Evolutionary conservation across 1,284 basidiomycete species (phyloP).

Genomic region (Trichosporon ovoides): DNA sequence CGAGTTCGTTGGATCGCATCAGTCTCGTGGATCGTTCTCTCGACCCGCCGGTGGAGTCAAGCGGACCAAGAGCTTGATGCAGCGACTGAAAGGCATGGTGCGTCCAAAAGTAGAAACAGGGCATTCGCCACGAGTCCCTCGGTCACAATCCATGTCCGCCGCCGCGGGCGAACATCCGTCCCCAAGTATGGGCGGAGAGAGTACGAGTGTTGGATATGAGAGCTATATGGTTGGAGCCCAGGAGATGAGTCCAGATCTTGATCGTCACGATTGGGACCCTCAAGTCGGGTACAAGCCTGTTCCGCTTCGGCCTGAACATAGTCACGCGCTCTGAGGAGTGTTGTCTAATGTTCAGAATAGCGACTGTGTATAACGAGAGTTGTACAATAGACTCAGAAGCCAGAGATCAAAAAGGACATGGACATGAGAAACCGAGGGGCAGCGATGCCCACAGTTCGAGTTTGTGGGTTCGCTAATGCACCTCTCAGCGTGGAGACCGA

Average conservation of each 20-base stretch:
- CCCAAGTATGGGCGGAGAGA: neutral
- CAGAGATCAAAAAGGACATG: conserved; percentile 4
- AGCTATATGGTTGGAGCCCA: conserved; percentile 11
- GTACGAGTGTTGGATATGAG: conserved; percentile 6
- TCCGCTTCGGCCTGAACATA: neutral
- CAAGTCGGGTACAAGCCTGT: neutral
- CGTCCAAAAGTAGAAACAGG: conserved; percentile 24
- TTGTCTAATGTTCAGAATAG: neutral
- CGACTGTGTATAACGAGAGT: too few relatives aligned
- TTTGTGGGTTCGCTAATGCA: conserved; percentile 17
- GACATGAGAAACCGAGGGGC: neutral
- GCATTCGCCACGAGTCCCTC: conserved; percentile 11
- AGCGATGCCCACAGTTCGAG: neutral
- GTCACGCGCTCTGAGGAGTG: neutral
- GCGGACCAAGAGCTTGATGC: conserved; percentile 50
- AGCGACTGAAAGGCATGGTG: conserved; percentile 50
- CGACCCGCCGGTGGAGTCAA: conserved; percentile 39
- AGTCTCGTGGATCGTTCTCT: neutral
- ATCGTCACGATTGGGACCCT: neutral
- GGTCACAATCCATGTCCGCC: conserved; percentile 25
- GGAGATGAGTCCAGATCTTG: conserved; percentile 1
- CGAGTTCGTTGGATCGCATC: neutral
- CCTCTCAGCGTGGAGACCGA: conserved; percentile 10
- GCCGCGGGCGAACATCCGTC: conserved; percentile 7
- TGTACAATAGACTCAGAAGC: too few relatives aligned